Percentiles rank a stretch among this genome's conserved stretches.
phyloP scores from a whole-genome alignment of 2,329 filamentous ascomycete species.

The Chlorencoelia australis region DNA sequence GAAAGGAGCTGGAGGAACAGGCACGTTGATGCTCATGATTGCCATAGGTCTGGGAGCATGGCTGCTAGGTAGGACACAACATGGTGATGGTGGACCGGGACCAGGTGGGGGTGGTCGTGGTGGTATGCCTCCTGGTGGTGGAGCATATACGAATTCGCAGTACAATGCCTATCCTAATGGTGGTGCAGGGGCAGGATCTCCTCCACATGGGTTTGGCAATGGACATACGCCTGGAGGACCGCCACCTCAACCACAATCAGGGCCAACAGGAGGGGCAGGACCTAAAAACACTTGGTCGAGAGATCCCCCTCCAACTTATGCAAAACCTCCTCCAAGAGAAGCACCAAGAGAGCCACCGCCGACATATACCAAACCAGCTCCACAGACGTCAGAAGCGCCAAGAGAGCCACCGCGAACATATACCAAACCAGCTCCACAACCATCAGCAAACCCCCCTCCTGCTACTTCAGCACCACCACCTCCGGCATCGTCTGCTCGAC shows the following conservation, averaged over 20 bases:
- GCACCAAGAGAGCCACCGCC: too few species aligned
- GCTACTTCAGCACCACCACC: too few species aligned
- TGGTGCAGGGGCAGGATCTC: constrained; percentile 14
- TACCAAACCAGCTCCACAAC: too few species aligned
- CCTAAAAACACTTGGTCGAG: too few species aligned
- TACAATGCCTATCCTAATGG: constrained; percentile 18
- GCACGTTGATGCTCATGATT: constrained; percentile 60
- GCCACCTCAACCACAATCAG: constrained; percentile 9
- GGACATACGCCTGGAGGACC: constrained; percentile 10
- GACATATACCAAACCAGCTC: too few species aligned
- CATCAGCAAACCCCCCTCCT: too few species aligned
- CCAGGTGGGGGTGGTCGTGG: constrained; percentile 22
- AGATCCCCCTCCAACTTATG: too few species aligned
- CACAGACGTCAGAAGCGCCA: too few species aligned
- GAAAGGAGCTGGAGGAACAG: constrained; percentile 61
- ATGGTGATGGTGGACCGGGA: constrained; percentile 31
- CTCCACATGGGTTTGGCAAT: constrained; percentile 1
- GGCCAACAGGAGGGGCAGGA: constrained; percentile 2
- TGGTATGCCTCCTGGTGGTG: constrained; percentile 10
- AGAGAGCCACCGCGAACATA: too few species aligned
- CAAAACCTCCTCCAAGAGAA: too few species aligned
- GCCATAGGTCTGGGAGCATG: constrained; percentile 70
- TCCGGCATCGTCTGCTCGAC: constrained; percentile 12
- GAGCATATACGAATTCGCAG: constrained; percentile 13
- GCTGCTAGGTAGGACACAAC: constrained; percentile 59